These are phyloP conservation scores for Alternaria atra DNA, from an alignment of 2,329 filamentous ascomycete species.

Conservation along the genomic window DNA sequence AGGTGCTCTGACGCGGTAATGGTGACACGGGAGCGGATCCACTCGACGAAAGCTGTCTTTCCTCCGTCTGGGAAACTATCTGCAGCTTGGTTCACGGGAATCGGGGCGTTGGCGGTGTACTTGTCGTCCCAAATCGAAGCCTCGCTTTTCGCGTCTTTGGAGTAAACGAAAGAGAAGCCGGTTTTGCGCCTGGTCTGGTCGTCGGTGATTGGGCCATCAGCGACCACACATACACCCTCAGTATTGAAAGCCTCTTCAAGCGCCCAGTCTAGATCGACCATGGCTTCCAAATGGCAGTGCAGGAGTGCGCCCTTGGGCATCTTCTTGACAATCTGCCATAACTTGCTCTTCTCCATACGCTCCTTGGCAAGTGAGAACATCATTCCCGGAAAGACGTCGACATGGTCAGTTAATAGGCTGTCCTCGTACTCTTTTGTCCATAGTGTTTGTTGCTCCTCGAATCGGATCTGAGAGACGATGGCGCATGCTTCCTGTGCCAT, in stretches of 20 bases:
- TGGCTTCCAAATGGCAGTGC: constrained; percentile 90
- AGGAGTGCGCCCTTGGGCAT: constrained; percentile 91
- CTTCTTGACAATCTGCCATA: constrained; percentile 83
- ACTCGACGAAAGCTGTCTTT: constrained; percentile 74
- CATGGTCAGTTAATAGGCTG: constrained; percentile 68
- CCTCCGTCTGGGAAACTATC: constrained; percentile 79
- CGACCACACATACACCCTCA: constrained; percentile 76
- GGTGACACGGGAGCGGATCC: constrained; percentile 77
- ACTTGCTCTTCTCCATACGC: constrained; percentile 82
- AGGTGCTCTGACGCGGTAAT: constrained; percentile 77
- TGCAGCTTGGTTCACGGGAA: constrained; percentile 71
- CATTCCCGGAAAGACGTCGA: constrained; percentile 84
- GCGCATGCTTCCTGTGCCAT: constrained; percentile 78
- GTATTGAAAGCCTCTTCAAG: constrained; percentile 75
- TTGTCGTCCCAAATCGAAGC: constrained; percentile 70
- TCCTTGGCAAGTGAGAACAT: constrained; percentile 89
- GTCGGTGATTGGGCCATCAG: constrained; percentile 66
- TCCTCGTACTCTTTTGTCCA: constrained; percentile 82
- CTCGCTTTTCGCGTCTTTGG: constrained; percentile 52
- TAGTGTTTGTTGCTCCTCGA: constrained; percentile 76
- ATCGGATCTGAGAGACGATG: constrained; percentile 82
- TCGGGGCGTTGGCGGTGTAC: constrained; percentile 68
- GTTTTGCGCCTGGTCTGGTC: constrained; percentile 63
- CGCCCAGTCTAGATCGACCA: constrained; percentile 86
- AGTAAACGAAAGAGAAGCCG: constrained; percentile 66